A percentile compares a stretch with the other conserved stretches of the same genome.
Conservation (phyloP, 805 yeast genomes). For the Starmera quercuum region DNA sequence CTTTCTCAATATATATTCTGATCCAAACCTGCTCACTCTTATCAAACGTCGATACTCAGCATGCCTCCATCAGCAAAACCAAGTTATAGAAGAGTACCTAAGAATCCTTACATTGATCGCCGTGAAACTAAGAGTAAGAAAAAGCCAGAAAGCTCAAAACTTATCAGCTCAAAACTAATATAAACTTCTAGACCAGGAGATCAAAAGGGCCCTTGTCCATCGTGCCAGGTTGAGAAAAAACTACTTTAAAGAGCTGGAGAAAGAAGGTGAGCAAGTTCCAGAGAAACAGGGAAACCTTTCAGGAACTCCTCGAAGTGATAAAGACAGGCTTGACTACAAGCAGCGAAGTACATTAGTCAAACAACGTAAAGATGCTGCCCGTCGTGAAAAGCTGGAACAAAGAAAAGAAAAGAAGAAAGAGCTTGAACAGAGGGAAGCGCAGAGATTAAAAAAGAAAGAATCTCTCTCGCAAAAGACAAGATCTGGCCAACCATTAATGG, state of each 20-base stretch:
- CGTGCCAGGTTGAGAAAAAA: conserved; percentile 75
- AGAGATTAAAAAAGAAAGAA: conserved; percentile 36
- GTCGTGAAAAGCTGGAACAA: conserved; percentile 26
- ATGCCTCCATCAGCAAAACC: too few species aligned
- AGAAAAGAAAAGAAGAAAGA: conserved; percentile 31
- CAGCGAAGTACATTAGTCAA: conserved; percentile 27
- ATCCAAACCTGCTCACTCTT: too few species aligned
- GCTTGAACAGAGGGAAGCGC: conserved; percentile 32
- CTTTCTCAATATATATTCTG: too few species aligned
- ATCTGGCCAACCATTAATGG: conserved; percentile 86
- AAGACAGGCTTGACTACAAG: conserved; percentile 23
- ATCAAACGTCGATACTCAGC: too few species aligned
- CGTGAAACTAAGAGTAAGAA: neutral
- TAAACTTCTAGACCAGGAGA: conserved; percentile 35
- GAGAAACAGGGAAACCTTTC: conserved; percentile 27
- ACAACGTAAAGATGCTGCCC: conserved; percentile 25
- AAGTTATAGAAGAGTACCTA: neutral
- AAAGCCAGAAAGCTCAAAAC: neutral
- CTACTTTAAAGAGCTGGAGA: conserved; percentile 71
- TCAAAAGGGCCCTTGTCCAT: conserved; percentile 68
- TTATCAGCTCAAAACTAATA: neutral
- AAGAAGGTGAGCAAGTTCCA: conserved; percentile 56
- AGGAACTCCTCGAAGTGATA: conserved; percentile 11
- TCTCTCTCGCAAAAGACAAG: conserved; percentile 47
- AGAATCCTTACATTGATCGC: neutral